phyloP scores from a whole-genome alignment of 148 eudicot genomes.

The Limonium bicolor region DNA sequence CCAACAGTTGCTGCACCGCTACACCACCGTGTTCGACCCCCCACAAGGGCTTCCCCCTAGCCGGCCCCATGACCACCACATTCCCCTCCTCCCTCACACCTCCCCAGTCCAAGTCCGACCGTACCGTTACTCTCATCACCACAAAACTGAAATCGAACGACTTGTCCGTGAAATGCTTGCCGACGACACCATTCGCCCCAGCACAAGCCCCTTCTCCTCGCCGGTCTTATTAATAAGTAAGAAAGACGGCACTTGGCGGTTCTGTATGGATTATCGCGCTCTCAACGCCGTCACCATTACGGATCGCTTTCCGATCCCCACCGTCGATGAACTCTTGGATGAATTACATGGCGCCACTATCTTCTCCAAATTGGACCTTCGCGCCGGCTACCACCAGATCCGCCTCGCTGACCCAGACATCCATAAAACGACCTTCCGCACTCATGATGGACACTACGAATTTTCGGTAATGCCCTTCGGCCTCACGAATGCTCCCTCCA shows the following conservation, averaged over 20 bases:
- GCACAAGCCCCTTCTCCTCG: neutral
- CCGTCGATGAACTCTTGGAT: neutral
- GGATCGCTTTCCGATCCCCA: neutral
- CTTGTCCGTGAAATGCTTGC: too few species aligned
- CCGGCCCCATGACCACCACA: too few species aligned
- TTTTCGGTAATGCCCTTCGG: neutral
- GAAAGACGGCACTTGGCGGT: neutral
- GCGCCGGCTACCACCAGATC: neutral
- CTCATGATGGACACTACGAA: neutral
- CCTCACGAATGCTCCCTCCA: too few species aligned
- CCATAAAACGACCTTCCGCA: neutral
- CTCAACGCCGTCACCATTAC: neutral
- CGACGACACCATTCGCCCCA: conserved; percentile 1
- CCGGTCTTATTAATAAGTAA: neutral
- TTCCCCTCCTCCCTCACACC: too few species aligned
- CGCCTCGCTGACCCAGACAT: neutral
- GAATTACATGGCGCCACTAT: neutral
- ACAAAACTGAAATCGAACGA: too few species aligned
- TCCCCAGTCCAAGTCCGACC: too few species aligned
- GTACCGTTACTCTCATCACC: too few species aligned
- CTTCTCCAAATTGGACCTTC: neutral
- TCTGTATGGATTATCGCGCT: neutral
- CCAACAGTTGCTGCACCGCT: too few species aligned
- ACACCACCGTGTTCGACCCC: too few species aligned
- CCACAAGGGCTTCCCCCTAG: too few species aligned